Conservation (phyloP, 2,329 filamentous ascomycete genomes). For the Fusarium heterosporum region DNA sequence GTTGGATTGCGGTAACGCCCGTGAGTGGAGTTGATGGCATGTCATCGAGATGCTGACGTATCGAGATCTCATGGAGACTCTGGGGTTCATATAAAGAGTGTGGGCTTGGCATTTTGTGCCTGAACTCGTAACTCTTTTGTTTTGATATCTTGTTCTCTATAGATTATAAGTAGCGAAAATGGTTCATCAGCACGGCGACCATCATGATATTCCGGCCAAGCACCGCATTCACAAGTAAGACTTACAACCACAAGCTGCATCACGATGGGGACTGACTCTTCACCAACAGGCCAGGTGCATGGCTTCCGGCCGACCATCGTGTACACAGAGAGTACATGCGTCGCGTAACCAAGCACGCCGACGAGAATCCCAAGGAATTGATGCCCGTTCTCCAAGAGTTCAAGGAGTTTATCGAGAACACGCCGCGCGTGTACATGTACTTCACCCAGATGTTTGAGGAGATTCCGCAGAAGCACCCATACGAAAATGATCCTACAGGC, state of each 20-base stretch:
- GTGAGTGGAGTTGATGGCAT: constrained; percentile 21
- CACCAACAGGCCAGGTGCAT: constrained; percentile 61
- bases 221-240: constrained; percentile 60
- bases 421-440: constrained; percentile 74
- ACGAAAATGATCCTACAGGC: constrained; percentile 71
- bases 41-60: constrained; percentile 45
- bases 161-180: constrained; percentile 49
- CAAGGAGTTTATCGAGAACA: constrained; percentile 72
- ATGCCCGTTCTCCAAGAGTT: constrained; percentile 73
- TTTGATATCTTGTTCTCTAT: background rate
- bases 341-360: constrained; percentile 65
- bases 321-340: constrained; percentile 73
- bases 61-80: background rate
- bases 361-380: constrained; percentile 62
- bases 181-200: constrained; percentile 63
- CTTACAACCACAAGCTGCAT: background rate
- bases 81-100: constrained; percentile 8
- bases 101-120: background rate
- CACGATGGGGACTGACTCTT: constrained; percentile 2
- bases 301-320: constrained; percentile 73
- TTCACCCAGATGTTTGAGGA: constrained; percentile 76
- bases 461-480: constrained; percentile 70
- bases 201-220: constrained; percentile 63
- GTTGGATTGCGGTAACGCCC: constrained; percentile 4
- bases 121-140: background rate